These are phyloP conservation scores for Rhodotorula diobovata DNA, from an alignment of 768 basidiomycete genomes.

Conservation along the genomic window DNA sequence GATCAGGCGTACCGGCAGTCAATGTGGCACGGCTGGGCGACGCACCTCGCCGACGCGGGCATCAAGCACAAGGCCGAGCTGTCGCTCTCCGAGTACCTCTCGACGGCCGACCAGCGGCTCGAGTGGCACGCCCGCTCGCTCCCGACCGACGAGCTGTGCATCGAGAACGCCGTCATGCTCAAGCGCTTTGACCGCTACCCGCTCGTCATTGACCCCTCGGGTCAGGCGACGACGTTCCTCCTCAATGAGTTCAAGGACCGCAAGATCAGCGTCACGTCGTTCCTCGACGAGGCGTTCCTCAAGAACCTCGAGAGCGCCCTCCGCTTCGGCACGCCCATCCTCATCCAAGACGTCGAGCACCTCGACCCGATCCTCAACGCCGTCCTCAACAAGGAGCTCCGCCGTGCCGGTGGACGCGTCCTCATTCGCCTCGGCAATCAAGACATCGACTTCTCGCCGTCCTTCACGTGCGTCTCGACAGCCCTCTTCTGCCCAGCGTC, in stretches of 20 bases:
- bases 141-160: constrained; percentile 92
- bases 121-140: constrained; percentile 92
- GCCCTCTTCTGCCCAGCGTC: no score
- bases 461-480: constrained; percentile 62
- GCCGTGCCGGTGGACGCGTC: constrained; percentile 92
- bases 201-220: constrained; percentile 94
- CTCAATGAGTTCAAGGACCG: constrained; percentile 90
- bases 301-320: constrained; percentile 98
- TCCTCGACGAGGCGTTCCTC: constrained; percentile 96
- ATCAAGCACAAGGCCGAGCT: constrained; percentile 89
- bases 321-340: constrained; percentile 92
- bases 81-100: constrained; percentile 89
- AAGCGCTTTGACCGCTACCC: constrained; percentile 97
- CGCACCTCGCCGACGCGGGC: constrained; percentile 78
- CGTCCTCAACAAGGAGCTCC: constrained; percentile 92
- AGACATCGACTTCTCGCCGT: constrained; percentile 98
- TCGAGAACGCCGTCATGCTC: constrained; percentile 99
- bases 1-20: constrained; percentile 96
- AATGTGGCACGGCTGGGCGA: constrained; percentile 94
- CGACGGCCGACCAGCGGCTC: constrained; percentile 91
- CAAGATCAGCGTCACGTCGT: constrained; percentile 96
- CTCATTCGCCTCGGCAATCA: constrained; percentile 93
- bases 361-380: constrained; percentile 96
- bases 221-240: constrained; percentile 90
- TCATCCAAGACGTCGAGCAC: constrained; percentile 97